phyloP scores from a whole-genome alignment of 179 eudicot genomes.

The Gypsophila paniculata region DNA sequence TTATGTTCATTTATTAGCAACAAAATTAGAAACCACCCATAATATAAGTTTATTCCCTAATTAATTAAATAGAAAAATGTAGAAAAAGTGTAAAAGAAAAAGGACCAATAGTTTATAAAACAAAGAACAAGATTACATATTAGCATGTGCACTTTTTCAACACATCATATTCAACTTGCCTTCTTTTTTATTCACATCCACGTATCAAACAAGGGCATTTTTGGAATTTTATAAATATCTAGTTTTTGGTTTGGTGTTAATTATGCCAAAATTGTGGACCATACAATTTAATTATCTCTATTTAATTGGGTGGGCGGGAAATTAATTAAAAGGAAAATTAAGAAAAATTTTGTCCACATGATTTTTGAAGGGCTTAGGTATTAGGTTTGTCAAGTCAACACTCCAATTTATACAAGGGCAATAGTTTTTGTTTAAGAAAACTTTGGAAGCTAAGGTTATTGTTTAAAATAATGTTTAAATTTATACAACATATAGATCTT shows the following conservation, averaged over 20 bases:
- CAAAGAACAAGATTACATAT: too few species aligned
- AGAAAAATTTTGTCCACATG: constrained; percentile 10
- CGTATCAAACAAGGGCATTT: constrained; percentile 2
- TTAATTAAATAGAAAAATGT: too few species aligned
- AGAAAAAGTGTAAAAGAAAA: too few species aligned
- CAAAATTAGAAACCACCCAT: too few species aligned
- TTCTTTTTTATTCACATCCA: background rate
- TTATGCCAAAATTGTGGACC: constrained; percentile 7
- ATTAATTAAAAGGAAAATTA: background rate
- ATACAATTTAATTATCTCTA: background rate
- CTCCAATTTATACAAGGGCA: too few species aligned
- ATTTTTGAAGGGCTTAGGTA: background rate
- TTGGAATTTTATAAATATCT: constrained; percentile 9
- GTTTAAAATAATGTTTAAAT: too few species aligned
- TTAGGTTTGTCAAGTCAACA: background rate
- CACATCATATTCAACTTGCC: background rate
- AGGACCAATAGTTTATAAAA: too few species aligned
- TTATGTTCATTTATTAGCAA: too few species aligned
- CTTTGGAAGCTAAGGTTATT: too few species aligned
- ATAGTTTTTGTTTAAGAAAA: too few species aligned
- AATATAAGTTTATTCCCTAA: too few species aligned
- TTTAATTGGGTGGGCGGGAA: background rate
- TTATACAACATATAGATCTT: too few species aligned
- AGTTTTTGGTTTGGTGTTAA: background rate
- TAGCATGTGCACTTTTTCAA: background rate